A percentile compares a stretch with the other conserved stretches of the same genome.
Conservation (phyloP, 148 eudicot species). For the Spergularia marina region DNA sequence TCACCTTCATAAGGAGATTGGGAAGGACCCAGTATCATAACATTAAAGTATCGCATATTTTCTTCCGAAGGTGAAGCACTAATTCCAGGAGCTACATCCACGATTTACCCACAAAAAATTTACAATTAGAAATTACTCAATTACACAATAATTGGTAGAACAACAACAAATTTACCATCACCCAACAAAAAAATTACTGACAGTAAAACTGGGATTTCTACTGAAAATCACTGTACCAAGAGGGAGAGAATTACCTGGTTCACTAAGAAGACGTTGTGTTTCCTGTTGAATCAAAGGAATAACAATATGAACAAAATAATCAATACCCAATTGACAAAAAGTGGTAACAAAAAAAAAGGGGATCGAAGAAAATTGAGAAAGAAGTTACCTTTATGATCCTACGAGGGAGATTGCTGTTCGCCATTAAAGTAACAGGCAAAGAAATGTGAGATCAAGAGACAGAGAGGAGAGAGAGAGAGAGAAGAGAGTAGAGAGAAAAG, state of each 20-base stretch:
- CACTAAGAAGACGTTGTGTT: conserved; percentile 95
- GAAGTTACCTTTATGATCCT: conserved; percentile 33
- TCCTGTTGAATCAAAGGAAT: conserved; percentile 43
- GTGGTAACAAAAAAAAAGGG: not conserved
- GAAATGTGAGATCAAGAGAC: conserved; percentile 2
- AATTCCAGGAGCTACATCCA: conserved; percentile 80
- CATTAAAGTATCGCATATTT: conserved; percentile 91
- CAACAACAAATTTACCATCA: not conserved
- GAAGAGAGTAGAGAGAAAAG: not conserved
- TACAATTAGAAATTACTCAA: not conserved
- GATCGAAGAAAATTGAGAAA: conserved; percentile 11
- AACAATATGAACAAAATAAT: not conserved
- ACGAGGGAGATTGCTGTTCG: conserved; percentile 38
- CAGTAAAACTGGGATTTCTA: not conserved
- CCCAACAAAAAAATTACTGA: not conserved
- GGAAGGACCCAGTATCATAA: conserved; percentile 91
- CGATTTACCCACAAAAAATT: conserved; percentile 7
- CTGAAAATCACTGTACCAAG: not conserved
- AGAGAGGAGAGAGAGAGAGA: not conserved
- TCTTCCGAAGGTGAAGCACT: conserved; percentile 97
- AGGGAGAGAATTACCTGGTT: conserved; percentile 49
- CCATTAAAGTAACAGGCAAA: conserved; percentile 15
- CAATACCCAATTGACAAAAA: not conserved
- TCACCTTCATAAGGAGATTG: conserved; percentile 98
- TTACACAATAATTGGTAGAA: not conserved